A percentile compares a stretch with the other conserved stretches of the same genome.
Conservation (phyloP, 257 asterid genomes). For the Lycium barbarum region DNA sequence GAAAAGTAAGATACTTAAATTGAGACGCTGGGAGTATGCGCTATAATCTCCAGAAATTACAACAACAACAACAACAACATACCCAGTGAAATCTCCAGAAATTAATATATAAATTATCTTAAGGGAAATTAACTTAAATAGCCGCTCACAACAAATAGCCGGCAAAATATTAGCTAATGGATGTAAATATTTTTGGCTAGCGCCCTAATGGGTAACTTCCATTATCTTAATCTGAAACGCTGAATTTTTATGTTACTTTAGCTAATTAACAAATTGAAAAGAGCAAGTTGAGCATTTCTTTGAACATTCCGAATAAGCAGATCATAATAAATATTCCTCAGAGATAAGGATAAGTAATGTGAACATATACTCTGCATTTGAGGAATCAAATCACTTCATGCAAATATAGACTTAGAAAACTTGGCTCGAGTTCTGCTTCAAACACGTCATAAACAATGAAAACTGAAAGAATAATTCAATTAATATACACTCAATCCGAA, state of each 20-base stretch:
- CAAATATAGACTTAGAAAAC: neutral
- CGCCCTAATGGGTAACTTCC: no score
- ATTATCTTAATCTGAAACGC: neutral
- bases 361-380: neutral
- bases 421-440: neutral
- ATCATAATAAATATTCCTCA: neutral
- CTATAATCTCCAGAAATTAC: neutral
- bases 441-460: neutral
- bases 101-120: neutral
- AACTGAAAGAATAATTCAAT: neutral
- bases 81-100: neutral
- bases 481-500: no score
- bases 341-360: neutral
- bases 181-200: no score
- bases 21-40: neutral
- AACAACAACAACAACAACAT: neutral
- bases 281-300: neutral
- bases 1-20: no score
- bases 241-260: neutral
- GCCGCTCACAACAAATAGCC: no score
- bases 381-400: neutral
- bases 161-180: no score
- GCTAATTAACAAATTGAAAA: neutral
- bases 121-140: no score
- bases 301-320: constrained; percentile 13